These are phyloP conservation scores for Grigorovia yakushimaensis DNA, from an alignment of 805 yeast species.

Conservation along the genomic window DNA sequence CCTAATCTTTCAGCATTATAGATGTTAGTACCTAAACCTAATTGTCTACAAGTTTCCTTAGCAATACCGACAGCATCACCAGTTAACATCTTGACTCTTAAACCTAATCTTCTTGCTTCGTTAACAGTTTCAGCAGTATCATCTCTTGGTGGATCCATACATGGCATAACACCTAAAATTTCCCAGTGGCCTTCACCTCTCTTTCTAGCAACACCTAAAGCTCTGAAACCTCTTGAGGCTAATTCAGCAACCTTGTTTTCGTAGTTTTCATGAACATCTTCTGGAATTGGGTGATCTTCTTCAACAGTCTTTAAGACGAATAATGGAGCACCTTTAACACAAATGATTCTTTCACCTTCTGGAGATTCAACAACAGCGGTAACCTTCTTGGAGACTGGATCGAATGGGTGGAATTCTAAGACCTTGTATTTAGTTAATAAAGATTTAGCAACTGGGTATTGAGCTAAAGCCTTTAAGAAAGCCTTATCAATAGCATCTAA, in stretches of 20 bases:
- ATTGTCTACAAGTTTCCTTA: slow-evolving; percentile 95
- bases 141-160: slow-evolving; percentile 98
- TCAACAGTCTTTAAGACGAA: slow-evolving; percentile 94
- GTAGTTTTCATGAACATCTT: slow-evolving; percentile 86
- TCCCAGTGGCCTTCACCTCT: slow-evolving; percentile 98
- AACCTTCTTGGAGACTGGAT: slow-evolving; percentile 95
- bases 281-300: slow-evolving; percentile 94
- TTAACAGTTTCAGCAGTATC: slow-evolving; percentile 90
- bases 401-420: slow-evolving; percentile 92
- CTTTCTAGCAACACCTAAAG: slow-evolving; percentile 97
- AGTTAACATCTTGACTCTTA: slow-evolving; percentile 94
- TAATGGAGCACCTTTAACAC: slow-evolving; percentile 98
- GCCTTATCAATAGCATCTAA: slow-evolving; percentile 96
- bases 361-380: slow-evolving; percentile 92
- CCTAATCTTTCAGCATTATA: slow-evolving; percentile 96
- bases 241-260: slow-evolving; percentile 96
- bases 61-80: slow-evolving; percentile 99
- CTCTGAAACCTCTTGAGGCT: slow-evolving; percentile 97
- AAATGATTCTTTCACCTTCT: slow-evolving; percentile 86
- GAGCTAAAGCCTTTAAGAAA: slow-evolving; percentile 80
- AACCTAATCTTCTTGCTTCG: slow-evolving; percentile 87
- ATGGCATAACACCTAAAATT: slow-evolving; percentile 95
- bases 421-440: slow-evolving; percentile 92
- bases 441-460: slow-evolving; percentile 86
- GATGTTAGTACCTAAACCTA: slow-evolving; percentile 92